Evolutionary conservation across 352 stramenopile genomes (phyloP).

Genomic region (Phytophthora syringae): DNA sequence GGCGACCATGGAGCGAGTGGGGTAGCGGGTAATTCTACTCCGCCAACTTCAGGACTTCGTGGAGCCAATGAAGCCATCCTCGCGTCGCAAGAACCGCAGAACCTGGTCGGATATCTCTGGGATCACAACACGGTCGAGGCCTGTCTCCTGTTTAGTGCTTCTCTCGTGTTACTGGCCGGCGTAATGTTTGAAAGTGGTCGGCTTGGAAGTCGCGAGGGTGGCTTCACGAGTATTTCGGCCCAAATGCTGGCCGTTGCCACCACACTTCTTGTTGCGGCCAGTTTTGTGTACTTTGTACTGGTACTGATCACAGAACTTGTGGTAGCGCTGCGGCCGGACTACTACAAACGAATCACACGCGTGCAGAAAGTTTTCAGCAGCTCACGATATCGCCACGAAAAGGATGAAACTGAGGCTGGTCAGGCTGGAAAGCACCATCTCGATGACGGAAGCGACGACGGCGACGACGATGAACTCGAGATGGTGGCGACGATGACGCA

Average conservation of each 20-base stretch:
- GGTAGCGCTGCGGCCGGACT: conserved; percentile 67
- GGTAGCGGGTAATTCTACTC: conserved; percentile 12
- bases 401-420: conserved; percentile 18
- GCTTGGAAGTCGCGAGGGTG: conserved; percentile 45
- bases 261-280: conserved; percentile 60
- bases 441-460: conserved; percentile 33
- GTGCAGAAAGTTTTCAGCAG: conserved; percentile 70
- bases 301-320: conserved; percentile 72
- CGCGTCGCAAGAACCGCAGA: conserved; percentile 45
- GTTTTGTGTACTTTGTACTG: conserved; percentile 64
- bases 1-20: conserved; percentile 31
- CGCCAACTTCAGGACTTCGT: conserved; percentile 10
- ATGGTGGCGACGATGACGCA: conserved; percentile 76
- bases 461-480: conserved; percentile 63
- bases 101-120: conserved; percentile 66
- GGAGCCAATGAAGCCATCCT: conserved; percentile 38
- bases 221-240: conserved; percentile 52
- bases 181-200: conserved; percentile 77
- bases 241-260: conserved; percentile 59
- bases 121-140: conserved; percentile 86
- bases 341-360: conserved; percentile 65
- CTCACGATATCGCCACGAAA: conserved; percentile 14
- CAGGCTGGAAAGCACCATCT: conserved; percentile 9
- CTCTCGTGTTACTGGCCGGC: conserved; percentile 63
- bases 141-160: conserved; percentile 73